Evolutionary conservation across 257 asterid genomes (phyloP), one percentile per base, ranked within the genome.

Genomic region (Solanum peruvianum): DNA sequence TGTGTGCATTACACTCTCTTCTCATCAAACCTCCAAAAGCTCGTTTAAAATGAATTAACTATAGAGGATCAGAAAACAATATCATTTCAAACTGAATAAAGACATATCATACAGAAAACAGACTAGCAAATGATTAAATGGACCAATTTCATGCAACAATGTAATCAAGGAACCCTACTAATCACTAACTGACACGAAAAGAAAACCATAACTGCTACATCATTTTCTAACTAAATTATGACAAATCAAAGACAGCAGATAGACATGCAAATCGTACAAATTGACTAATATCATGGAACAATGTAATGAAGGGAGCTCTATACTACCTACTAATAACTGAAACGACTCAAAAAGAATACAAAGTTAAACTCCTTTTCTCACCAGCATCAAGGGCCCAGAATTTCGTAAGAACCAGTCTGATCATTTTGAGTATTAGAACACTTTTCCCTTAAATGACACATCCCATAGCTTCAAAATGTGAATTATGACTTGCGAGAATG

Each of bases 1-100:
- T 94, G 87, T 98, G 97, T 77, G 95, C 87, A 88, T 85, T 90
- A 87, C 99, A 95, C 92, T 97, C 99, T 83, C 92, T 92, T 86
- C 99, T 95, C 94, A 88, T 97, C 97, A 92, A 97, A 95, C 90
- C 98, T 94, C 96, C 99, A 95, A 92, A 87, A 87, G 44, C 84
- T 47, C 85, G 7, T 80, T 47, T 9, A 29, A 80, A 80, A 80
- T 80, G 85, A 80, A 80, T 39, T 18, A 31, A 49, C 67, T 16
- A 49, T 80, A 45, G 9, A 76, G 64, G 84, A 77, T 25, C 77
- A 73, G 16, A 73, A 29, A 80, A 47, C 62, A 49, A 78, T 27
- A 78, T 18, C 67, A 47, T 78, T 78, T 45, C 25, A 45, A 78
- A 45, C 62, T 27, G 85, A 80, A 47, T 31, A 80, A 45, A 80